A percentile compares a stretch with the other conserved stretches of the same genome.
Conservation (phyloP, 176 grass and related monocot species). For the Bothriochloa decipiens region DNA sequence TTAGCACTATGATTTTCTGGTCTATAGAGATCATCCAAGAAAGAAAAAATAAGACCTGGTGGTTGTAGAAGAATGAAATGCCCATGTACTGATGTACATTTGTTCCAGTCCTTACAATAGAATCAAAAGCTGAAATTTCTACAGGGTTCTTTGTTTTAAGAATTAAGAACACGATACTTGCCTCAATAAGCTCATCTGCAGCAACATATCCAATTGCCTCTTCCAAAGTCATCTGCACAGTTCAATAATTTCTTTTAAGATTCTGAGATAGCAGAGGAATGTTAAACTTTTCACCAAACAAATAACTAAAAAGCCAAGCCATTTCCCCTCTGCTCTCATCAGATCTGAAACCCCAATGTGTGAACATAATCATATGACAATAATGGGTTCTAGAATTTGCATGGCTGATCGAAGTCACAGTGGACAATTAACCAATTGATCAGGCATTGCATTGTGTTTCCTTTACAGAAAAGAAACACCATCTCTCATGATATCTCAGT, state of each 20-base stretch:
- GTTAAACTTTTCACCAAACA: constrained; percentile 20
- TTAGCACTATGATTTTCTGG: not conserved
- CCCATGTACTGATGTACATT: constrained; percentile 35
- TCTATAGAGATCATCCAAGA: not conserved
- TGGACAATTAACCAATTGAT: not conserved
- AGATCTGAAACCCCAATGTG: not conserved
- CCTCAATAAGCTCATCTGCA: constrained; percentile 99
- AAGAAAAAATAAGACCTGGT: not conserved
- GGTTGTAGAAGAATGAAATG: constrained; percentile 29
- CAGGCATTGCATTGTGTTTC: not conserved
- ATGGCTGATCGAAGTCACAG: not conserved
- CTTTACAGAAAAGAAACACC: not conserved
- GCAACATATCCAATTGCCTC: constrained; percentile 99
- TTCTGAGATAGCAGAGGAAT: constrained; percentile 16
- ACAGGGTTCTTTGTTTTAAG: not conserved
- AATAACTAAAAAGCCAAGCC: constrained; percentile 2
- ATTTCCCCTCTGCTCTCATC: not conserved
- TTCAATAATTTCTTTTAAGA: constrained; percentile 44
- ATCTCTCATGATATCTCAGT: constrained; percentile 8
- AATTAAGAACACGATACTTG: constrained; percentile 48
- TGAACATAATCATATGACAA: not conserved
- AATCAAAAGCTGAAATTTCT: not conserved
- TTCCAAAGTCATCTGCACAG: constrained; percentile 92
- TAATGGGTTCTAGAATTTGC: constrained; percentile 9
- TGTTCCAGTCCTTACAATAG: not conserved